Conservation (phyloP, 805 yeast species). For the Saccharomyces mikatae region DNA sequence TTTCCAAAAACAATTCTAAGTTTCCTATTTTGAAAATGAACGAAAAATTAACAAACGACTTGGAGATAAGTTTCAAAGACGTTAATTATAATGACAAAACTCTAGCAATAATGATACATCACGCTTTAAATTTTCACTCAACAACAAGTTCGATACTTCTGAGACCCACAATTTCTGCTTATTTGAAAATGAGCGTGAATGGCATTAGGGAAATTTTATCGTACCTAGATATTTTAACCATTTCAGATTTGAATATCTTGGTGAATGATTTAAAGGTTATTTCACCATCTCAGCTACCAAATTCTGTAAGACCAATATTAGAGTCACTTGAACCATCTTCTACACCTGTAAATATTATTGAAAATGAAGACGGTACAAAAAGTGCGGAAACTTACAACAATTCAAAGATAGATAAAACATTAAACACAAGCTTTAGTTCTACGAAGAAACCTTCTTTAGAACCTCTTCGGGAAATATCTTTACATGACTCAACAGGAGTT, state of each 20-base stretch:
- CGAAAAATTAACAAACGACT: conserved; percentile 33
- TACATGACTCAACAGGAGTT: conserved; percentile 30
- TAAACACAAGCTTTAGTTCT: background rate
- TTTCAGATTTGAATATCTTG: conserved; percentile 32
- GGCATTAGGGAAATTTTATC: conserved; percentile 15
- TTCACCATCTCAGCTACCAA: conserved; percentile 24
- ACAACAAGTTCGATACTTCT: conserved; percentile 10
- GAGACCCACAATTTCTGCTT: conserved; percentile 8
- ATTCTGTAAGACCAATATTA: conserved; percentile 14
- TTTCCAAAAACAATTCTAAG: conserved; percentile 7
- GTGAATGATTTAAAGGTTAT: conserved; percentile 29
- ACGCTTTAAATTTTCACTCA: conserved; percentile 26
- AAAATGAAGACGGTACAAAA: background rate
- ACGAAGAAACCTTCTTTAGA: background rate
- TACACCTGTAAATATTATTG: background rate
- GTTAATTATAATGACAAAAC: conserved; percentile 47
- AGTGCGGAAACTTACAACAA: background rate
- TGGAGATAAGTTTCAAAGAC: conserved; percentile 33
- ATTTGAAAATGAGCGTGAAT: conserved; percentile 15
- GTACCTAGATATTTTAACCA: conserved; percentile 23
- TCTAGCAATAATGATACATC: conserved; percentile 49
- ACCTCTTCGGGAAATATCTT: conserved; percentile 6
- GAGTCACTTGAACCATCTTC: conserved; percentile 2
- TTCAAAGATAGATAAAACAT: background rate
- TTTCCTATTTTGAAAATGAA: conserved; percentile 35